Conservation (phyloP, 208 protist genomes). For the Leishmania major region DNA sequence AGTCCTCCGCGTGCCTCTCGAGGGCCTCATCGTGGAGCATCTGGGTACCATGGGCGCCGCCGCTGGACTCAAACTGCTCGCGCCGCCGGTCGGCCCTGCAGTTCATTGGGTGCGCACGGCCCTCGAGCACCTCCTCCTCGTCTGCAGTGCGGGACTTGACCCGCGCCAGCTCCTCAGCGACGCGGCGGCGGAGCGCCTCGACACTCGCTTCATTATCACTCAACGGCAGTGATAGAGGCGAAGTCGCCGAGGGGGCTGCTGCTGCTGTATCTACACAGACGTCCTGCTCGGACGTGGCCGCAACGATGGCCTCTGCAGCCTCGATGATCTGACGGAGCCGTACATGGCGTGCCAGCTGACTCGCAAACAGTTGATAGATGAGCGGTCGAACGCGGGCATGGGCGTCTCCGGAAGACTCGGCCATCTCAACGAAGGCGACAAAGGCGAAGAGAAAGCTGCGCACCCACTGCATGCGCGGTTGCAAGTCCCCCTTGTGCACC, state of each 20-base stretch:
- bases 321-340: conserved; percentile 15
- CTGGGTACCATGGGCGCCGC: conserved; percentile 77
- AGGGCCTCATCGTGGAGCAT: conserved; percentile 67
- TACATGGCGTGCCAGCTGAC: conserved; percentile 49
- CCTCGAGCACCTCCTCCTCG: conserved; percentile 60
- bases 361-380: conserved; percentile 73
- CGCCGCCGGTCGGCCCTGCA: conserved; percentile 49
- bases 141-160: conserved; percentile 42
- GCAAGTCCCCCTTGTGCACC: conserved; percentile 61
- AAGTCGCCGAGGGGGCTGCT: neutral
- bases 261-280: neutral
- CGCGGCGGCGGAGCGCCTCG: conserved; percentile 1
- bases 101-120: conserved; percentile 68
- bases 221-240: neutral
- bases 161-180: conserved; percentile 37
- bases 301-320: conserved; percentile 11
- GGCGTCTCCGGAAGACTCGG: conserved; percentile 60
- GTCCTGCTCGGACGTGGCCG: neutral
- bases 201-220: neutral
- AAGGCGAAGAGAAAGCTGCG: conserved; percentile 77
- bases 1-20: conserved; percentile 40
- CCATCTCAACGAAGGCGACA: conserved; percentile 77
- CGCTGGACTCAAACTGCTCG: conserved; percentile 81
- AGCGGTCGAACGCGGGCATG: conserved; percentile 45
- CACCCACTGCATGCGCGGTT: conserved; percentile 88